These are phyloP conservation scores for Calonectria multiphialidica DNA, from an alignment of 2,329 filamentous ascomycete genomes.

Conservation along the genomic window DNA sequence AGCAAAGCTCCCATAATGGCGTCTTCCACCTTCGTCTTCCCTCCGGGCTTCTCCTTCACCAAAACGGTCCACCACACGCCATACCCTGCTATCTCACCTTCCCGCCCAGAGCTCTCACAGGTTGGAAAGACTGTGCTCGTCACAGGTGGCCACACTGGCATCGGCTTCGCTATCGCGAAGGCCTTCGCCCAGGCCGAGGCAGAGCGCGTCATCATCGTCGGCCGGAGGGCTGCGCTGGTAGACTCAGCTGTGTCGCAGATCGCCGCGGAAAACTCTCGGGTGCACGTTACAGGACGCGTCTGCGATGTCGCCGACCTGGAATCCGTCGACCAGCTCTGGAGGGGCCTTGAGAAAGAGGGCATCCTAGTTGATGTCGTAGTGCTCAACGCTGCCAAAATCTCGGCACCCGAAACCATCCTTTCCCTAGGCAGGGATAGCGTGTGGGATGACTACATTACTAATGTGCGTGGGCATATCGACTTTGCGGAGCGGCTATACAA, in stretches of 20 bases:
- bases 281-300: neutral
- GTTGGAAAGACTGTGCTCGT: neutral
- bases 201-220: neutral
- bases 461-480: neutral
- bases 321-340: neutral
- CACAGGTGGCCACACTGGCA: neutral
- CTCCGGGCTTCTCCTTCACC: no score
- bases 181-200: neutral
- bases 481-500: neutral
- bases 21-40: no score
- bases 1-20: no score
- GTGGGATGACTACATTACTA: neutral
- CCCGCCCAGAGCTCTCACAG: neutral
- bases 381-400: neutral
- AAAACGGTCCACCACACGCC: no score
- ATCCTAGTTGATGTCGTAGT: neutral
- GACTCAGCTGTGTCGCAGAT: neutral
- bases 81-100: neutral
- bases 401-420: neutral
- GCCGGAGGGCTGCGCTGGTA: neutral
- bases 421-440: neutral
- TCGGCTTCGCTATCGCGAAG: neutral
- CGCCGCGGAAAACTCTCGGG: neutral
- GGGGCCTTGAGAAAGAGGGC: neutral
- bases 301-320: neutral